phyloP scores from a whole-genome alignment of 352 stramenopile genomes.

The Phytophthora pistaciae region DNA sequence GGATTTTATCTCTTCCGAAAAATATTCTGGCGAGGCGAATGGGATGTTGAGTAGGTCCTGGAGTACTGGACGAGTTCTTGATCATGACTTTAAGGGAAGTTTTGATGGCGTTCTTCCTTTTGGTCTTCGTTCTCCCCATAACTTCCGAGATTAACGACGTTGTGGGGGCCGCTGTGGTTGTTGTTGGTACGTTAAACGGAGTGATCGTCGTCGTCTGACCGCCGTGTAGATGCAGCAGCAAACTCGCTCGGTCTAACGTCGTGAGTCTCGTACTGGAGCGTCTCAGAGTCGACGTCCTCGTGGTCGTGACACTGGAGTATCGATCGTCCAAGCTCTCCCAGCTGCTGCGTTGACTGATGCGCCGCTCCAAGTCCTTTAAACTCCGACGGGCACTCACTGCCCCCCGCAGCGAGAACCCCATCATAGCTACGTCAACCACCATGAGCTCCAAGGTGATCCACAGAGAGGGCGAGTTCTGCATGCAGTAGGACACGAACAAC shows the following conservation, averaged over 20 bases:
- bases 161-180: not conserved
- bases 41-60: not conserved
- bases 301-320: not conserved
- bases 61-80: not conserved
- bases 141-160: not conserved
- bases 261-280: not conserved
- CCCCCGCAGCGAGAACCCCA: not conserved
- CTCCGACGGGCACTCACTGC: not conserved
- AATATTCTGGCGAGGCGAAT: not conserved
- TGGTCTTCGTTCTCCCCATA: not conserved
- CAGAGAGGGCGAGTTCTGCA: slow-evolving; percentile 26
- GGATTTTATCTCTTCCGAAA: not conserved
- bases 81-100: not conserved
- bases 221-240: not conserved
- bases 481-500: slow-evolving; percentile 29
- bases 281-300: not conserved
- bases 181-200: not conserved
- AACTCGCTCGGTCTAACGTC: not conserved
- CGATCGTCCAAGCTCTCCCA: not conserved
- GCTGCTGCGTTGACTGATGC: not conserved
- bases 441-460: slow-evolving; percentile 21
- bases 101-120: not conserved
- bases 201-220: not conserved
- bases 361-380: not conserved
- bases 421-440: slow-evolving; percentile 5